Evolutionary conservation across 2,329 filamentous ascomycete genomes (phyloP).

Genomic region (Trichoderma brevicompactum): DNA sequence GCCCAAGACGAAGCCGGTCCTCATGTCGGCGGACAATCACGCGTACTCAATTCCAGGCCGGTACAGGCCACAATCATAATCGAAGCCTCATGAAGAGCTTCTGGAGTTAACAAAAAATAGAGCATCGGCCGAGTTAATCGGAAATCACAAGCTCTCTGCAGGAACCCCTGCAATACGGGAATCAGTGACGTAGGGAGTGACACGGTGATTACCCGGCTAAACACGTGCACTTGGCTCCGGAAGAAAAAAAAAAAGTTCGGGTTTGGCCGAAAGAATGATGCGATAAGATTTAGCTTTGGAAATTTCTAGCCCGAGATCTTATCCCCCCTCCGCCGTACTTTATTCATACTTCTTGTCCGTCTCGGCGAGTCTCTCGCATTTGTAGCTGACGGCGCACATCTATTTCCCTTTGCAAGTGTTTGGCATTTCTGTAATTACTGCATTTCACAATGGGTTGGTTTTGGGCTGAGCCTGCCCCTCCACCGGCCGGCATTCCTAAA

Average conservation of each 20-base stretch:
- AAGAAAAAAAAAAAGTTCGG: constrained; percentile 25
- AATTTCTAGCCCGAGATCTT: constrained; percentile 16
- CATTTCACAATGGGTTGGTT: constrained; percentile 62
- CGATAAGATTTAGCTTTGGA: constrained; percentile 32
- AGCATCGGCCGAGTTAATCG: constrained; percentile 6
- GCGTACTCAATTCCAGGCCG: constrained; percentile 21
- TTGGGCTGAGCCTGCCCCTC: constrained; percentile 58
- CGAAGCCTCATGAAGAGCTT: constrained; percentile 5
- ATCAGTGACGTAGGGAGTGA: constrained; percentile 33
- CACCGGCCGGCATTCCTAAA: constrained; percentile 39
- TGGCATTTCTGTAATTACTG: neutral
- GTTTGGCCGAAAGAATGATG: constrained; percentile 14
- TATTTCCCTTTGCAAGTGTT: neutral
- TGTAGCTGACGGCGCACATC: neutral
- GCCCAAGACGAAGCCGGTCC: constrained; percentile 48
- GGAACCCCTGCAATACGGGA: constrained; percentile 14
- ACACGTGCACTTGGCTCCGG: constrained; percentile 32
- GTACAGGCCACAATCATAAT: constrained; percentile 8
- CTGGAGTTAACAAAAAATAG: neutral
- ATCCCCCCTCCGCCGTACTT: constrained; percentile 3
- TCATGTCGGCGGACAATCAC: constrained; percentile 49
- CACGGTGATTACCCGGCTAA: constrained; percentile 38
- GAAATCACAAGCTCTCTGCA: constrained; percentile 22
- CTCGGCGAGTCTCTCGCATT: neutral
- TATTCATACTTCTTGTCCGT: constrained; percentile 17